Evolutionary conservation across 352 stramenopile genomes (phyloP).

Genomic region (Globisporangium spiculum): DNA sequence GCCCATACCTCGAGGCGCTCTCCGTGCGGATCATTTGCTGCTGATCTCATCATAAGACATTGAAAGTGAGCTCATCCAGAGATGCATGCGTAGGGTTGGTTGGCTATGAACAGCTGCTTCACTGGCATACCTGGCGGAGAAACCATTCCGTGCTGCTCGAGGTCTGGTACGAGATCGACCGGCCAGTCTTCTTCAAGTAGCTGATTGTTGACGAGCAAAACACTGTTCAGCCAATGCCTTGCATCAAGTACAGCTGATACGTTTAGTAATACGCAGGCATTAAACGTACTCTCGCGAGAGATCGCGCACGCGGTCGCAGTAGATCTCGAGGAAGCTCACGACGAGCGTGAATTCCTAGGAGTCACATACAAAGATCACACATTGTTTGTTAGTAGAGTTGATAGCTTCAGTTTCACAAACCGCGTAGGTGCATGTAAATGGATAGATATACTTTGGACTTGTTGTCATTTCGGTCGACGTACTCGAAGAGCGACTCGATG

Average conservation of each 20-base stretch:
- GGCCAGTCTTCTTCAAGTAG: conserved; percentile 70
- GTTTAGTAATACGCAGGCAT: background rate
- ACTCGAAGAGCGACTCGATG: conserved; percentile 89
- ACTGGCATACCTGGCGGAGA: conserved; percentile 51
- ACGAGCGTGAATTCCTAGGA: conserved; percentile 75
- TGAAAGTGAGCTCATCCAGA: background rate
- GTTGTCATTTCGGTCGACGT: conserved; percentile 60
- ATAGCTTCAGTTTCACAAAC: background rate
- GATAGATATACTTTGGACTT: conserved; percentile 44
- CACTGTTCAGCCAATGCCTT: background rate
- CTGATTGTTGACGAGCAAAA: conserved; percentile 18
- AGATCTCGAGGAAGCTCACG: conserved; percentile 93
- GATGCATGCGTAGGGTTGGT: too few relatives aligned
- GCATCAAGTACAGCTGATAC: background rate
- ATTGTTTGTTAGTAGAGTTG: background rate
- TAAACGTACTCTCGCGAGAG: conserved; percentile 80
- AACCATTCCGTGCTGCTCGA: conserved; percentile 84
- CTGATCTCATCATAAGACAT: conserved; percentile 6
- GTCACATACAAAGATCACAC: background rate
- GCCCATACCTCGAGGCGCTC: conserved; percentile 47
- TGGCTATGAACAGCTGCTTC: too few relatives aligned
- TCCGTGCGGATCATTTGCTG: conserved; percentile 70
- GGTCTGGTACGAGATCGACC: conserved; percentile 69
- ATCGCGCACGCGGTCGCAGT: conserved; percentile 91
- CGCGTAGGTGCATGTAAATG: background rate